Conservation (phyloP, 2,329 filamentous ascomycete genomes). For the Aureobasidium namibiae region DNA sequence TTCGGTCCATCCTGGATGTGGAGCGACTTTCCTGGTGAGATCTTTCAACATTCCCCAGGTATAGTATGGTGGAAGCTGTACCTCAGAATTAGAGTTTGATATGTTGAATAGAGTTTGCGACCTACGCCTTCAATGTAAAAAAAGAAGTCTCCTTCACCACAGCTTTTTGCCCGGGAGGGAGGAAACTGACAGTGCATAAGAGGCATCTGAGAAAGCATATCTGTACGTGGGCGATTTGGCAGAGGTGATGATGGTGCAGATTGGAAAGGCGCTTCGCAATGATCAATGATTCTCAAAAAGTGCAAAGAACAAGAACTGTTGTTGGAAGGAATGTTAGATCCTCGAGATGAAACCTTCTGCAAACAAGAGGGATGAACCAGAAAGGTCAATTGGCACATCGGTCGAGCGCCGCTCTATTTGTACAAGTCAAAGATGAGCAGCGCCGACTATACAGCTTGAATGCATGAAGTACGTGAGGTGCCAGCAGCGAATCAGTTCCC, state of each 20-base stretch:
- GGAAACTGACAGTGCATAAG: neutral
- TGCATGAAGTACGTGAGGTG: constrained; percentile 1
- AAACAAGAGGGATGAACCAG: neutral
- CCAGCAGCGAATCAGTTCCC: neutral
- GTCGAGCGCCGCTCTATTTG: neutral
- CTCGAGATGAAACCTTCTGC: neutral
- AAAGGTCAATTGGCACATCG: neutral
- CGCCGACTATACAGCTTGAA: neutral
- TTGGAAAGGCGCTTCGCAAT: neutral
- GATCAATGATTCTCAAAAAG: neutral
- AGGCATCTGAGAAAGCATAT: neutral
- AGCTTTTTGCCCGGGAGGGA: neutral
- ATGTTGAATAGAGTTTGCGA: neutral
- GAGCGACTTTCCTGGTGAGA: constrained; percentile 6
- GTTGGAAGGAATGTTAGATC: neutral
- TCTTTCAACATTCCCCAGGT: constrained; percentile 14
- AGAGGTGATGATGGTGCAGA: neutral
- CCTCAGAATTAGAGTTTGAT: neutral
- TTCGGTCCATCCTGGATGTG: constrained; percentile 9
- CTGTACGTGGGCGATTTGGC: neutral
- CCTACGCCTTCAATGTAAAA: constrained; percentile 13
- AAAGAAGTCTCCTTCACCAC: constrained; percentile 6
- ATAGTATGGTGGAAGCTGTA: constrained; percentile 11
- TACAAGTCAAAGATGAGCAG: neutral
- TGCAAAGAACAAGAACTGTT: neutral